These are phyloP conservation scores for Penicillium sp. DNA, from an alignment of 2,329 filamentous ascomycete species.

Conservation along the genomic window DNA sequence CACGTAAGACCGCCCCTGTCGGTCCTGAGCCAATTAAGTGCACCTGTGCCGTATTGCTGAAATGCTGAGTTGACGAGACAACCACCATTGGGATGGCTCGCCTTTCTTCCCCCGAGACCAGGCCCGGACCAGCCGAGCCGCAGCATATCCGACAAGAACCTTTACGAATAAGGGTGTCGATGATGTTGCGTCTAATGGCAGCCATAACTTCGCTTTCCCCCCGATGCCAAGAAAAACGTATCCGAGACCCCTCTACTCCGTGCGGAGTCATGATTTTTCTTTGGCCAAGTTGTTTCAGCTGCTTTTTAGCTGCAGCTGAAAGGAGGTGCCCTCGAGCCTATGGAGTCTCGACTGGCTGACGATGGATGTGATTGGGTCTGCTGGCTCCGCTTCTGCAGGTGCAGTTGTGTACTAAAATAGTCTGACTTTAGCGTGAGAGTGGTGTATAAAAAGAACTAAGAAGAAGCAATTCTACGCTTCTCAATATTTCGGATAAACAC, in stretches of 20 bases:
- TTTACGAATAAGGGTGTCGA: not conserved
- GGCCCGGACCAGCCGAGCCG: not conserved
- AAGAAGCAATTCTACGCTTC: not conserved
- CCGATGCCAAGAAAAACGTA: conserved; percentile 4
- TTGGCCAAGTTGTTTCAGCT: not conserved
- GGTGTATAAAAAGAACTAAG: conserved; percentile 3
- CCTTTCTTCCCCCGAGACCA: not conserved
- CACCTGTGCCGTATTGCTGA: conserved; percentile 6
- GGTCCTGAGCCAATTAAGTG: not conserved
- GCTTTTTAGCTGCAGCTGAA: not conserved
- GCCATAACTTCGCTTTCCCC: not conserved
- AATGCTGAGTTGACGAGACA: conserved; percentile 10
- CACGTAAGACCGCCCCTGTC: not conserved
- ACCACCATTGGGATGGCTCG: not conserved
- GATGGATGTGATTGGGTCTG: conserved; percentile 1
- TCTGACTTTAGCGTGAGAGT: not conserved
- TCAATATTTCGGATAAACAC: too few species aligned
- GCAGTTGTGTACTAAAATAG: conserved; percentile 1
- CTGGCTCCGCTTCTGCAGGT: conserved; percentile 1
- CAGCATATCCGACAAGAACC: not conserved
- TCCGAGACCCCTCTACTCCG: not conserved
- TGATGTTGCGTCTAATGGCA: not conserved
- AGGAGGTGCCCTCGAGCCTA: not conserved
- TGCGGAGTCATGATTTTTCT: not conserved
- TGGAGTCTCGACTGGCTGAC: not conserved